These are phyloP conservation scores for Bruguiera hainesii DNA, from an alignment of 441 rosid genomes.

Conservation along the genomic window DNA sequence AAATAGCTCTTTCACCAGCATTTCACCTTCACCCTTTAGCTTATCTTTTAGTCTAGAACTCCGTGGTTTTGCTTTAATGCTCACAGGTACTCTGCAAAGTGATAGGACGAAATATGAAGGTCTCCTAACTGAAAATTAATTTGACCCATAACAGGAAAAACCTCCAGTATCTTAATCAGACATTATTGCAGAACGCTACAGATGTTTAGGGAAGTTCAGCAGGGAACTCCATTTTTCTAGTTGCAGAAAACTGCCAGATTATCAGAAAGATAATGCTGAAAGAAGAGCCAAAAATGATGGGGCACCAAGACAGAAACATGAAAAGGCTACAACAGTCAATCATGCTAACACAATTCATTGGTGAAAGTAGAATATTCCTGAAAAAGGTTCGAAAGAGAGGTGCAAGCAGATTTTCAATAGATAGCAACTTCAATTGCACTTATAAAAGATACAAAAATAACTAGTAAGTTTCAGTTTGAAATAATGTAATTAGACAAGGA, in stretches of 20 bases:
- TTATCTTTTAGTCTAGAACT: conserved; percentile 94
- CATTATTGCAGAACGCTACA: conserved; percentile 1
- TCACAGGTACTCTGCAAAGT: conserved; percentile 58
- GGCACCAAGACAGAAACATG: neutral
- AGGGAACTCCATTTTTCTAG: neutral
- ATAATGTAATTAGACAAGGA: neutral
- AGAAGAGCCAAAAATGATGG: neutral
- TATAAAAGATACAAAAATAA: neutral
- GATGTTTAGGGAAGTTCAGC: neutral
- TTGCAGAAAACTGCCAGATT: neutral
- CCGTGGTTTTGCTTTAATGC: conserved; percentile 60
- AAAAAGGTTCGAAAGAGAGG: conserved; percentile 1
- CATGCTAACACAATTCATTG: neutral
- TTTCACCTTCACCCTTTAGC: conserved; percentile 89
- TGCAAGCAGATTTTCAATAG: neutral
- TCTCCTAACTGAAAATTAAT: neutral
- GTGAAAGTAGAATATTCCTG: neutral
- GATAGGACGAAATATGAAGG: conserved; percentile 19
- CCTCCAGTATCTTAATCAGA: conserved; percentile 3
- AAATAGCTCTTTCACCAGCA: conserved; percentile 74
- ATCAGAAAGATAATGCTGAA: neutral
- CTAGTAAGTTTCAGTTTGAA: conserved; percentile 8
- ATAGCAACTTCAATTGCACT: neutral
- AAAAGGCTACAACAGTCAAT: neutral
- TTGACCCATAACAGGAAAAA: neutral